Evolutionary conservation across 2,329 filamentous ascomycete species (phyloP).

Genomic region (Elsinoe necatrix): DNA sequence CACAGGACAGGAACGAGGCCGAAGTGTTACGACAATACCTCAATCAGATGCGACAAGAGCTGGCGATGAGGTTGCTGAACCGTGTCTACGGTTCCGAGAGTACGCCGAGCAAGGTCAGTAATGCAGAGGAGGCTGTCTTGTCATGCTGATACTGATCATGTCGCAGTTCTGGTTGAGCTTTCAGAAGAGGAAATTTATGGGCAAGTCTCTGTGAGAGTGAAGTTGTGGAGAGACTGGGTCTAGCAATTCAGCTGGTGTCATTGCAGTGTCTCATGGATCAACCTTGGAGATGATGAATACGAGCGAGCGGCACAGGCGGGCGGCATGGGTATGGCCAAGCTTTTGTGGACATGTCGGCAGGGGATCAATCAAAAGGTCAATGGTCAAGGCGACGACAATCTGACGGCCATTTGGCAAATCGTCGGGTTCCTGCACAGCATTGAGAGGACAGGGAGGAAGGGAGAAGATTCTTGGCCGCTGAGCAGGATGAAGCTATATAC

Average conservation of each 20-base stretch:
- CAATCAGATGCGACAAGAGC: conserved; percentile 84
- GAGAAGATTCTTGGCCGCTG: neutral
- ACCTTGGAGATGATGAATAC: neutral
- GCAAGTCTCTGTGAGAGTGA: conserved; percentile 52
- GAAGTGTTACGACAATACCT: conserved; percentile 85
- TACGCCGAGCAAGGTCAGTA: conserved; percentile 53
- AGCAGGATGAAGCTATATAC: neutral
- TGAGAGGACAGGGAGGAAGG: neutral
- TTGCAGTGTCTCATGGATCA: neutral
- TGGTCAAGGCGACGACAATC: neutral
- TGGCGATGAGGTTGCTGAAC: conserved; percentile 72
- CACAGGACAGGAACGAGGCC: conserved; percentile 76
- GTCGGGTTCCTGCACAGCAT: neutral
- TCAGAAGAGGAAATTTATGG: conserved; percentile 99
- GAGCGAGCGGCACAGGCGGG: neutral
- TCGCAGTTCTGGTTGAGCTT: conserved; percentile 98
- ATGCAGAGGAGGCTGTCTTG: neutral
- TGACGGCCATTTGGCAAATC: neutral
- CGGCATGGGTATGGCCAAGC: neutral
- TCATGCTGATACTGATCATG: conserved; percentile 22
- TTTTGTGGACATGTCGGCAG: neutral
- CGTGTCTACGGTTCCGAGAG: conserved; percentile 73
- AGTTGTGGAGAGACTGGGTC: neutral
- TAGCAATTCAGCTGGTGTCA: neutral
- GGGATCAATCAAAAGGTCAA: neutral